phyloP scores from a whole-genome alignment of 305 asterid species.

The Ruellia speciosa region DNA sequence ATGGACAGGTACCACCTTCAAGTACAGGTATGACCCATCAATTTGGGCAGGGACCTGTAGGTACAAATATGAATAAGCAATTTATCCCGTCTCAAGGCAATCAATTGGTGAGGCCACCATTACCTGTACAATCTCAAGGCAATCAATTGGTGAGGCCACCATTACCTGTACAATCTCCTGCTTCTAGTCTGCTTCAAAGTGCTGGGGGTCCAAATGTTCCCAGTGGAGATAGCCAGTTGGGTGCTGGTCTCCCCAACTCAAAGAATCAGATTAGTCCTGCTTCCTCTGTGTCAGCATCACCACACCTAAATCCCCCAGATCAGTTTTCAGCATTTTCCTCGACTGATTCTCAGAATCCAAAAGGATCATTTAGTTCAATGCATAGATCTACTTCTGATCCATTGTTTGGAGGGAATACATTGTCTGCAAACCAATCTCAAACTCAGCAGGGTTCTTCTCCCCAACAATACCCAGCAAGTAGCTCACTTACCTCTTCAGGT shows the following conservation, averaged over 20 bases:
- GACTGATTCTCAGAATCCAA: slow-evolving; percentile 36
- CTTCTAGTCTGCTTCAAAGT: slow-evolving; percentile 44
- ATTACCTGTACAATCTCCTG: slow-evolving; percentile 33
- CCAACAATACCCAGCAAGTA: slow-evolving; percentile 36
- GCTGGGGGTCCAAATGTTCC: slow-evolving; percentile 37
- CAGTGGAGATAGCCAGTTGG: slow-evolving; percentile 27
- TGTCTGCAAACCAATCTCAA: slow-evolving; percentile 49
- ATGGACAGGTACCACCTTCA: slow-evolving; percentile 33
- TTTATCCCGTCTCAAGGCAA: slow-evolving; percentile 48
- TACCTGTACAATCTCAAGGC: slow-evolving; percentile 39
- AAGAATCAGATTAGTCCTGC: slow-evolving; percentile 34
- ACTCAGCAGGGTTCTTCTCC: slow-evolving; percentile 44
- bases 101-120: slow-evolving; percentile 46
- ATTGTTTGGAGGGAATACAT: slow-evolving; percentile 50
- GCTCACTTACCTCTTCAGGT: slow-evolving; percentile 44
- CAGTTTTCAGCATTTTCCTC: slow-evolving; percentile 35
- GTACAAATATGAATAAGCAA: slow-evolving; percentile 49
- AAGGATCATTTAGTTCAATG: slow-evolving; percentile 39
- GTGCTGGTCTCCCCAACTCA: slow-evolving; percentile 44
- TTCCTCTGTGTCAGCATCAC: slow-evolving; percentile 37
- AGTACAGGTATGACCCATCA: slow-evolving; percentile 32
- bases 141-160: slow-evolving; percentile 47
- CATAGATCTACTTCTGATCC: slow-evolving; percentile 36
- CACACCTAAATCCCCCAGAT: slow-evolving; percentile 38
- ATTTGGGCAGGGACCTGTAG: slow-evolving; percentile 36